Percentiles rank a stretch among this genome's conserved stretches.
Evolutionary conservation across 306 rosid species (phyloP).

Genomic region (Casuarina cunninghamiana): DNA sequence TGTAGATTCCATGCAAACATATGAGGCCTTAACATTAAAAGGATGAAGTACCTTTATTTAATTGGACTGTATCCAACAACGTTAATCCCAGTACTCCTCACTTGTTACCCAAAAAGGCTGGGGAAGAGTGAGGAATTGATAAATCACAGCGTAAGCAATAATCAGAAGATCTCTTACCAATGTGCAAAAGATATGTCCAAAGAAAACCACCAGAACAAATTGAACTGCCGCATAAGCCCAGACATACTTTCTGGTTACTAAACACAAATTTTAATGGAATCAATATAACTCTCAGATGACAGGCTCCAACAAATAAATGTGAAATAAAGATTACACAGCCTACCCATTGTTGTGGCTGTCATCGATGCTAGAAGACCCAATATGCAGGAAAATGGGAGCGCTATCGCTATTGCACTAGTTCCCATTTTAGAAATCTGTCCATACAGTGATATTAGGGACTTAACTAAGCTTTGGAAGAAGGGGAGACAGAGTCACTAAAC

Average conservation of each 20-base stretch:
- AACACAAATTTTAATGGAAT: slow-evolving; percentile 20
- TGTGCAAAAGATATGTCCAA: slow-evolving; percentile 61
- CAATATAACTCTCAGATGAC: slow-evolving; percentile 4
- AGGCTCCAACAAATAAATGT: slow-evolving; percentile 10
- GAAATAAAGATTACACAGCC: slow-evolving; percentile 1
- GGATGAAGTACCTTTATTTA: not conserved
- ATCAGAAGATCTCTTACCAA: slow-evolving; percentile 49
- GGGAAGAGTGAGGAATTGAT: not conserved
- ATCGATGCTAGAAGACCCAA: slow-evolving; percentile 81
- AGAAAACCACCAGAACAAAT: slow-evolving; percentile 52
- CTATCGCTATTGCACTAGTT: slow-evolving; percentile 63
- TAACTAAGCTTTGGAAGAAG: slow-evolving; percentile 7
- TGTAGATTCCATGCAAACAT: slow-evolving; percentile 33
- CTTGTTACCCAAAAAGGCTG: not conserved
- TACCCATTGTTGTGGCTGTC: slow-evolving; percentile 82
- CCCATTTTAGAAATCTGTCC: slow-evolving; percentile 68
- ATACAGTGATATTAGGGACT: slow-evolving; percentile 29
- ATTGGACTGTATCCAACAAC: slow-evolving; percentile 5
- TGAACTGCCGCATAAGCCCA: slow-evolving; percentile 76
- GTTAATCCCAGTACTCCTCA: not conserved
- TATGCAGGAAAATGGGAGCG: slow-evolving; percentile 82
- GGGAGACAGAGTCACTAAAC: slow-evolving; percentile 12
- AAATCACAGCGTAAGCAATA: not conserved
- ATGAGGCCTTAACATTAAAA: slow-evolving; percentile 5
- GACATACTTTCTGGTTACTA: slow-evolving; percentile 67